These are phyloP conservation scores for Taphrina communis DNA, from an alignment of 1,139 yeast species.

Conservation along the genomic window DNA sequence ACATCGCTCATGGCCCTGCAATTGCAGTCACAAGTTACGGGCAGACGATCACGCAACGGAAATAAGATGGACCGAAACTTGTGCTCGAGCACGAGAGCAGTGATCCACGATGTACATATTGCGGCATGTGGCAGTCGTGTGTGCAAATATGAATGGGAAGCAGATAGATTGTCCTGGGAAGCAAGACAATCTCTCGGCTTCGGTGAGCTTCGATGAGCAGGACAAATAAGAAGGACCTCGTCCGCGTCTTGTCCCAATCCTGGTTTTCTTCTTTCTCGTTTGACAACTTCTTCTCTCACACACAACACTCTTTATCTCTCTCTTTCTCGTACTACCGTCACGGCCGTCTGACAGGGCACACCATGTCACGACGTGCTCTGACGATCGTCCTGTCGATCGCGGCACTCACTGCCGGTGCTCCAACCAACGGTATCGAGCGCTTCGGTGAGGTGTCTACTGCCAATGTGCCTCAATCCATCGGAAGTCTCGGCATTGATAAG, in stretches of 20 bases:
- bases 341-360: not conserved
- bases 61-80: not conserved
- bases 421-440: not conserved
- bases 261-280: no score
- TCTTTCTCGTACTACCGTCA: not conserved
- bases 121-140: not conserved
- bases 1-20: no score
- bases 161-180: not conserved
- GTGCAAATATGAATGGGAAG: not conserved
- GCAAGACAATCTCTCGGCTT: no score
- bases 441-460: not conserved
- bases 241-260: no score
- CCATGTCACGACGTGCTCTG: conserved; percentile 9
- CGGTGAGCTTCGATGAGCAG: no score
- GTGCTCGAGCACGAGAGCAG: not conserved
- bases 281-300: no score
- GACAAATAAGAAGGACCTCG: no score
- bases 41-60: no score
- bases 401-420: conserved; percentile 12
- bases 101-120: not conserved
- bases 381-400: conserved; percentile 10
- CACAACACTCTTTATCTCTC: not conserved
- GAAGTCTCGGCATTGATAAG: no score
- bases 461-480: not conserved
- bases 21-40: no score